Base-by-base conservation (phyloP, 2,329 filamentous ascomycete species). In the Aspergillus ustus region DNA sequence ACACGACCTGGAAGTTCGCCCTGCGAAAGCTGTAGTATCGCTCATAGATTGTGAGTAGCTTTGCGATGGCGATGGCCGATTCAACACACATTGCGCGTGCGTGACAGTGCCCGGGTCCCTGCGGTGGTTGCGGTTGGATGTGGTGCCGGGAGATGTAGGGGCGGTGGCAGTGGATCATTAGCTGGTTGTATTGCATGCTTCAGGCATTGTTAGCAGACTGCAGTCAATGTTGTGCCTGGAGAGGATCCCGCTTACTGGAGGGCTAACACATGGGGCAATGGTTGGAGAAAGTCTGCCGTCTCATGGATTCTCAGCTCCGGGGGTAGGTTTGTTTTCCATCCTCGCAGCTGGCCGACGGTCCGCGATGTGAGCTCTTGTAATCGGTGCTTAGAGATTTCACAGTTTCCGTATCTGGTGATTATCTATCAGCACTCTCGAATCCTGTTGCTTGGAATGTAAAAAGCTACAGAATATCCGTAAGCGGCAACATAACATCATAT, bases 21-120 rank as follows among this genome's bases (percentile, higher is more conserved):
- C 74, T 69, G 15, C 75, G 73, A 67, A 79, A 76, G 0, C 75
- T 76, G 54, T 78, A 80, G 19, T 74, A 71, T 13, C 70, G 72
- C 43, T 79, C 77, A 60, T 80, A 80, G 7, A 77, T 69, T 9
- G 71, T 72, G 7, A 81, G 71, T 0, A 81, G 67, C 5, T 71
- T 67, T 13, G 79, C 74, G 7, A 80, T 72, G 6, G 73, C 73
- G 5, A 68, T 74, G 1, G 79, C 75, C 0, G 77, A 76, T 44
- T 79, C 73, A 15, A 78, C 74, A 66, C 78, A 80, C 66, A 78
- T 77, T 37, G 73, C 69, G 29, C 78, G 74, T 0, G 79, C 79
- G 48, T 80, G 78, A 22, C 72, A 71, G 25, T 78, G 76, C 6
- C 78, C 78, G 1, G 73, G 76, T 15, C 78, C 78, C 64, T 77